Evolutionary conservation across 345 rosid species (phyloP), one percentile per base, ranked within the genome.

Genomic region (Brassica carinata): DNA sequence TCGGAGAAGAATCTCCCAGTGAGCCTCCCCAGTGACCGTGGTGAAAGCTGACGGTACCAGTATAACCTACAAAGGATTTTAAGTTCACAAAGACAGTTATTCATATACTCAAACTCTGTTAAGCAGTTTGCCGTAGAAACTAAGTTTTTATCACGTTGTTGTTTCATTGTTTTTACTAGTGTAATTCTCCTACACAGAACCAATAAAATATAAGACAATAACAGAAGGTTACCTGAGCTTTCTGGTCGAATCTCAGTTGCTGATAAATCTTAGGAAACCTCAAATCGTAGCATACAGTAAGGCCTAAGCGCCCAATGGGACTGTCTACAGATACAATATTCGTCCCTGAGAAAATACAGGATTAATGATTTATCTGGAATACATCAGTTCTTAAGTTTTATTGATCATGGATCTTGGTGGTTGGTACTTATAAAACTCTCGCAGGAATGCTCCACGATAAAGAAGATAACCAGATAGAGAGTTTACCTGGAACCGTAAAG

Each of bases 1-100:
- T 78, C 98, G 90, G 58, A 95, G 99, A 62, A 93, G 90, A 86
- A 91, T 80, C 84, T 95, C 98, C 99, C 99, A 95, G 81, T 95
- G 99, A 64, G 98, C 98, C 80, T 87, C 82, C 62, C 97, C 99
- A 5, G 99, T 93, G 67, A 87, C 92, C 77, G 79, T 85, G 23
- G 99, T 93, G 82, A 95, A 95, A 78, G 99, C 98, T 51, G 98
- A 81, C 33, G 98, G 98, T 40, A 93, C 98, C 63, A 95, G 82
- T 74, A 95, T 73, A 85, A 95, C 88, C 98, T 93, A 84, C 45
- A 69, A 40, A 76, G 19, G 30, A 36, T 77, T 55, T 34, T 8
- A 8, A 33, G 59, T 71, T 64, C 34, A 77, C 51, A 58, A 40
- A 8, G 33, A 43, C 48, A 69, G 33, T 14, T 45, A 69, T 30